phyloP scores from a whole-genome alignment of 495 filamentous ascomycete species.

The Aspergillus steynii region DNA sequence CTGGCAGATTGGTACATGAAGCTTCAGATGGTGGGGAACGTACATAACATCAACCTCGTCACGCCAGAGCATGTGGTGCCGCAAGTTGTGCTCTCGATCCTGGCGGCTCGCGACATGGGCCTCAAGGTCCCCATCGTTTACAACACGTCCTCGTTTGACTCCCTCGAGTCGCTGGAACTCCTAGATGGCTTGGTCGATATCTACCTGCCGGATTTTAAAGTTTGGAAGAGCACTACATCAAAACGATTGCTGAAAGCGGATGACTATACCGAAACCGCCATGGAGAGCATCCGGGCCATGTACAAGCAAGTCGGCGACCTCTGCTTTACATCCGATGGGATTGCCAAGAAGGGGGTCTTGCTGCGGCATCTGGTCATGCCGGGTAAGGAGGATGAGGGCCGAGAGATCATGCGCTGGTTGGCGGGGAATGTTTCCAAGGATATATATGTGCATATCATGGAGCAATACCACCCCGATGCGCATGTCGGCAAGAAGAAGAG shows the following conservation, averaged over 20 bases:
- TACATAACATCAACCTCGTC: slow-evolving; percentile 80
- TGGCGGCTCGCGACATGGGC: slow-evolving; percentile 65
- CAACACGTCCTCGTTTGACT: slow-evolving; percentile 77
- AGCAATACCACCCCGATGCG: slow-evolving; percentile 75
- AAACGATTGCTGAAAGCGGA: slow-evolving; percentile 71
- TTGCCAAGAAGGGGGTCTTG: slow-evolving; percentile 71
- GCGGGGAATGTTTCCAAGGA: slow-evolving; percentile 66
- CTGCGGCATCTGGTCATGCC: slow-evolving; percentile 80
- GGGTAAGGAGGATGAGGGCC: slow-evolving; percentile 64
- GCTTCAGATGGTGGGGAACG: slow-evolving; percentile 63
- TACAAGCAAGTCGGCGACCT: slow-evolving; percentile 74
- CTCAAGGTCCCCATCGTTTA: slow-evolving; percentile 71
- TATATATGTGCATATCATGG: slow-evolving; percentile 72
- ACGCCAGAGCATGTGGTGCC: slow-evolving; percentile 79
- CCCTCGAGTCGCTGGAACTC: slow-evolving; percentile 61
- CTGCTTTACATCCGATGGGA: slow-evolving; percentile 71
- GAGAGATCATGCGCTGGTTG: slow-evolving; percentile 68
- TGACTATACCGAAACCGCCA: slow-evolving; percentile 64
- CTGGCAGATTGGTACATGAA: slow-evolving; percentile 77
- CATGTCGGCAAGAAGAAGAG: slow-evolving; percentile 67
- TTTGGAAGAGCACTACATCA: slow-evolving; percentile 64
- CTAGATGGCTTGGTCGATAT: slow-evolving; percentile 77
- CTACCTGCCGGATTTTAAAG: slow-evolving; percentile 78
- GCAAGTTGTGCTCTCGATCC: slow-evolving; percentile 69
- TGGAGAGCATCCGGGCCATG: slow-evolving; percentile 74